Conservation (phyloP, 306 rosid genomes). For the Herpetospermum pedunculosum region DNA sequence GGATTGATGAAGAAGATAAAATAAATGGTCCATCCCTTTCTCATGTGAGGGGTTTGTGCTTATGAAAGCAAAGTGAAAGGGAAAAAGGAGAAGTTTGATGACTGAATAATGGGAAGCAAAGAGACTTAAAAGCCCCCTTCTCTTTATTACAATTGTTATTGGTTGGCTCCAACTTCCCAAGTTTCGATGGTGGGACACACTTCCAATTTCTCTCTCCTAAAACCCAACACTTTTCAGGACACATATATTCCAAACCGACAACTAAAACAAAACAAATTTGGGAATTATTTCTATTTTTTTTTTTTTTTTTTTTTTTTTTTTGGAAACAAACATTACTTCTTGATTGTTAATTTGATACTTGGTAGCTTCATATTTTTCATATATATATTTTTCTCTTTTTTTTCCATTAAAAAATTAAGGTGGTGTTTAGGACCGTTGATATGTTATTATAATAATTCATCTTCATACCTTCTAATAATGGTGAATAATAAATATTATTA, state of each 20-base stretch:
- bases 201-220: not conserved
- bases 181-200: not conserved
- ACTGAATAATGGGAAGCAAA: constrained; percentile 5
- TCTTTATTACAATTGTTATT: not conserved
- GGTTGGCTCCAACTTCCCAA: not conserved
- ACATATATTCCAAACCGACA: not conserved
- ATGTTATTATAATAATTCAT: too few species aligned
- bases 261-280: not conserved
- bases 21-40: constrained; percentile 10
- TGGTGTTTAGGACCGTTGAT: too few species aligned
- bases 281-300: too few species aligned
- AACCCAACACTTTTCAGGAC: not conserved
- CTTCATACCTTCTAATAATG: too few species aligned
- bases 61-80: not conserved
- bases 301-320: too few species aligned
- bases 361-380: too few species aligned
- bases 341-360: too few species aligned
- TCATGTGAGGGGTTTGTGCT: not conserved
- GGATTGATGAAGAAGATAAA: not conserved
- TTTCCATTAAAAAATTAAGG: too few species aligned
- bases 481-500: too few species aligned
- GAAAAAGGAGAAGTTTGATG: constrained; percentile 3
- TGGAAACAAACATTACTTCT: too few species aligned
- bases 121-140: not conserved
- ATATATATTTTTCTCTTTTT: too few species aligned